phyloP scores from a whole-genome alignment of 768 basidiomycete species.

The Kondoa subrosea region DNA sequence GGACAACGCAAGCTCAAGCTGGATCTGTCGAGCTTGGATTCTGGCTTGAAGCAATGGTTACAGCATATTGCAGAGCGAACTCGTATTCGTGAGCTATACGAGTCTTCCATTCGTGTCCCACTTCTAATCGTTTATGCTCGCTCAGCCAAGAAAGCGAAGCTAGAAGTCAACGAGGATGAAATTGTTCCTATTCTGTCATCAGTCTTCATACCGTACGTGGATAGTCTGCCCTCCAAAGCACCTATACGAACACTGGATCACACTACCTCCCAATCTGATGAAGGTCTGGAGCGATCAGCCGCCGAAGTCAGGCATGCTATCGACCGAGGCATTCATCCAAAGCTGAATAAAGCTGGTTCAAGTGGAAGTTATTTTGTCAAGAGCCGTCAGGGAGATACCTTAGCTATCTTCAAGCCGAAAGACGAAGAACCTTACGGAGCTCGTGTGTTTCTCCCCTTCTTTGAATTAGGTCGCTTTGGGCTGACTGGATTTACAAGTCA shows the following conservation, averaged over 20 bases:
- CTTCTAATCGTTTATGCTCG: not conserved
- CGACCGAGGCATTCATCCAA: conserved; percentile 61
- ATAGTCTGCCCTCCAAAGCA: not conserved
- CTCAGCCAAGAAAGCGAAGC: not conserved
- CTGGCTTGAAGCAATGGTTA: not conserved
- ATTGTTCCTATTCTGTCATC: not conserved
- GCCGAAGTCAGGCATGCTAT: conserved; percentile 55
- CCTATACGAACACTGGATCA: not conserved
- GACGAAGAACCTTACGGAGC: conserved; percentile 25
- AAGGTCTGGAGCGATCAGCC: conserved; percentile 33
- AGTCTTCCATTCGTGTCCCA: not conserved
- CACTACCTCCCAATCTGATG: not conserved
- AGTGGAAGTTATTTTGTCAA: conserved; percentile 86
- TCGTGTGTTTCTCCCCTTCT: not conserved
- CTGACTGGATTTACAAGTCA: conserved; percentile 69
- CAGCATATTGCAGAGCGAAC: not conserved
- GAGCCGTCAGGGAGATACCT: conserved; percentile 30
- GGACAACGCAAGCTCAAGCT: not conserved
- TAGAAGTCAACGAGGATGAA: not conserved
- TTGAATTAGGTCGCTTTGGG: conserved; percentile 25
- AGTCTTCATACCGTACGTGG: not conserved
- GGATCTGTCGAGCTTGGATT: not conserved
- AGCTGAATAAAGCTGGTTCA: conserved; percentile 77
- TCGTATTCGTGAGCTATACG: not conserved
- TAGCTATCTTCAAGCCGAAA: conserved; percentile 78